Evolutionary conservation across 176 grass and related monocot species (phyloP), one percentile per base, ranked within the genome.

Genomic region (Musa beccarii): DNA sequence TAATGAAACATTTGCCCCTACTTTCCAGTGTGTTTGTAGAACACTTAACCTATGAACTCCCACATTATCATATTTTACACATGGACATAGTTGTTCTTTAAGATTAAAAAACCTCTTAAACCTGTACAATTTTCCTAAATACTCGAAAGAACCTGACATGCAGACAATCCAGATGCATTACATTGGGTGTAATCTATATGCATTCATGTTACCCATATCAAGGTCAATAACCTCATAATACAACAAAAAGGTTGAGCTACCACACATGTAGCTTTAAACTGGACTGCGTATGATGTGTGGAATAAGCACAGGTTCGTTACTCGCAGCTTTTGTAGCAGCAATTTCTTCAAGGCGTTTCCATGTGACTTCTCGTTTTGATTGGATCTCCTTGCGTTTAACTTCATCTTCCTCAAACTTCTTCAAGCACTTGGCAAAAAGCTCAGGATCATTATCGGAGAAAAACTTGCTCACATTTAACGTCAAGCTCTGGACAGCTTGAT

Each of bases 311-410:
- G 69, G 29, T 64, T 82, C 78, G 68, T 73, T 83, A 63, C 79
- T 77, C 54, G 71, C 74, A 81, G 78, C 80, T 89, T 81, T 96
- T 43, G 77, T 77, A 73, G 78, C 52, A 19, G 68, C 88, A 72
- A 86, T 79, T 88, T 95, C 88, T 81, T 99, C 96, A 11, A 99
- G 78, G 49, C 86, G 86, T 74, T 80, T 86, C 96, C 96, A 99
- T 10, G 83, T 63, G 9, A 66, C 65, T 69, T 92, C 81, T n/a
- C 86, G 78, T 77, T 88, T 95, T 1, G 76, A 87, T 74, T 78
- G 71, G 10, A 79, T 83, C 75, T 99, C 91, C 79, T 84, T 84
- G 61, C 76, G 73, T 85, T 84, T 99, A 16, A 86, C 66, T 64
- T 95, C 96, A n/a, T 89, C 79, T 9, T 92, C 82, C 0, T 88